A percentile compares a stretch with the other conserved stretches of the same genome.
Evolutionary conservation across 495 filamentous ascomycete genomes (phyloP).

Genomic region (Aspergillus funiculosus): DNA sequence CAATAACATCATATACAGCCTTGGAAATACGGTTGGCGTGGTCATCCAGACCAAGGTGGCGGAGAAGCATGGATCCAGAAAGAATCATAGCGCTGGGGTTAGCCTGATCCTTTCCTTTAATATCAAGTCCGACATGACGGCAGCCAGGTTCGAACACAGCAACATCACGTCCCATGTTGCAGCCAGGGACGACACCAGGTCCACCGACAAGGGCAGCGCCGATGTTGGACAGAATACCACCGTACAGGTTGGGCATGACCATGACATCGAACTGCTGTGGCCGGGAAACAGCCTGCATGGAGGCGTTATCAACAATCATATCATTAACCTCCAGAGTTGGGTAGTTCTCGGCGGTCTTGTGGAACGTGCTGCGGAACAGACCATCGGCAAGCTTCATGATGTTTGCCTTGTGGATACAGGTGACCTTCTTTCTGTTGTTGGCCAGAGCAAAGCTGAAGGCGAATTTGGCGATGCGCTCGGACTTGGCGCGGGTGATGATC

Average conservation of each 20-base stretch:
- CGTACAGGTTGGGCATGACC: constrained; percentile 99
- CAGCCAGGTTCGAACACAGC: constrained; percentile 99
- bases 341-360: constrained; percentile 85
- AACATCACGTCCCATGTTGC: constrained; percentile 98
- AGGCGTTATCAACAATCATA: constrained; percentile 99
- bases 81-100: constrained; percentile 96
- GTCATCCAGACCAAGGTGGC: constrained; percentile 92
- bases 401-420: constrained; percentile 99
- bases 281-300: constrained; percentile 93
- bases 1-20: constrained; percentile 93
- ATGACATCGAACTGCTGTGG: constrained; percentile 99
- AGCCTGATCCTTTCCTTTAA: constrained; percentile 98
- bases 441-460: constrained; percentile 96
- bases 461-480: constrained; percentile 97
- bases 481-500: constrained; percentile 98
- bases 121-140: constrained; percentile 96
- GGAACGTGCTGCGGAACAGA: constrained; percentile 96
- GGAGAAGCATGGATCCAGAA: constrained; percentile 90
- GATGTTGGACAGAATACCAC: constrained; percentile 97
- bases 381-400: constrained; percentile 99
- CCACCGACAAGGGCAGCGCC: constrained; percentile 97
- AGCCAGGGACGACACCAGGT: constrained; percentile 93
- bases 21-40: constrained; percentile 97
- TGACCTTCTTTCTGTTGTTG: constrained; percentile 98
- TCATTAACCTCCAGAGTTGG: constrained; percentile 91